phyloP scores from a whole-genome alignment of 2,329 filamentous ascomycete genomes.

The Nemania bipapillata region DNA sequence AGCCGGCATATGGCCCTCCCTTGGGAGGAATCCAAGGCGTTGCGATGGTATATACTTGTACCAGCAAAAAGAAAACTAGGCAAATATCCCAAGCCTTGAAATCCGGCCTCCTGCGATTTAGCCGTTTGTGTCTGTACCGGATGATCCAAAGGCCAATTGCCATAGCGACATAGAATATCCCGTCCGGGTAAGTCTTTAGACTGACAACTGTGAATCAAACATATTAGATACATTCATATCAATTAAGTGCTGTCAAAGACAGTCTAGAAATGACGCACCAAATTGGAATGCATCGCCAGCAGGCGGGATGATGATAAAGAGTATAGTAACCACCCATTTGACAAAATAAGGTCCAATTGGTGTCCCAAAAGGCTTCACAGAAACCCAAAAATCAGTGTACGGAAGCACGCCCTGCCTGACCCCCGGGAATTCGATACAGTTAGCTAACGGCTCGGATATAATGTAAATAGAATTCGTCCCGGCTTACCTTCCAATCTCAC shows the following conservation, averaged over 20 bases:
- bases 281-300: constrained; percentile 74
- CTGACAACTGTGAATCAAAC: constrained; percentile 62
- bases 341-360: constrained; percentile 68
- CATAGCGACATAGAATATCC: constrained; percentile 68
- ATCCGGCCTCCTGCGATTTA: constrained; percentile 60
- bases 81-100: constrained; percentile 70
- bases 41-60: constrained; percentile 70
- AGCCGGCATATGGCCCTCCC: constrained; percentile 67
- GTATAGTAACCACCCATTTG: constrained; percentile 65
- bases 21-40: constrained; percentile 78
- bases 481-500: constrained; percentile 66
- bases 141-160: constrained; percentile 68
- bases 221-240: constrained; percentile 19
- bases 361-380: constrained; percentile 70
- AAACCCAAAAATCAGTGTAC: constrained; percentile 68
- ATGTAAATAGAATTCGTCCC: not conserved
- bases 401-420: constrained; percentile 69
- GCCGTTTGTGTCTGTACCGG: constrained; percentile 63
- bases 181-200: constrained; percentile 67
- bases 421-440: not conserved
- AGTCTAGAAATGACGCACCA: constrained; percentile 49
- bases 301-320: constrained; percentile 70
- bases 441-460: not conserved
- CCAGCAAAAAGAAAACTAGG: constrained; percentile 68
- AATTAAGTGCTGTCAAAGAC: not conserved